A percentile compares a stretch with the other conserved stretches of the same genome.
phyloP scores from a whole-genome alignment of 2,329 filamentous ascomycete genomes.

The Trichoderma lentiforme region DNA sequence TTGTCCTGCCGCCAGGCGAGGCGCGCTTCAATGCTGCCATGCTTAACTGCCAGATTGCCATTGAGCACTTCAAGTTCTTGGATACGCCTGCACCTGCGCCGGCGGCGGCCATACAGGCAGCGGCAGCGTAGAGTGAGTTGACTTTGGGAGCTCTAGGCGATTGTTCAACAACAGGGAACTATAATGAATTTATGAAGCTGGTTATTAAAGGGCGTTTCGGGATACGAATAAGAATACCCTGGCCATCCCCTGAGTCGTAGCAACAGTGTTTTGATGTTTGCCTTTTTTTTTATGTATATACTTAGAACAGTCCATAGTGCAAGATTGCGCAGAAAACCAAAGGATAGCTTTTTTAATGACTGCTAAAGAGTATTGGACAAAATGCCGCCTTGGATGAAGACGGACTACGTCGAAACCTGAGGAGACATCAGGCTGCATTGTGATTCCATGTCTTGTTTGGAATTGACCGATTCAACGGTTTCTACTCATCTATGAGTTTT shows the following conservation, averaged over 20 bases:
- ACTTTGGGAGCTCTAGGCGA: neutral
- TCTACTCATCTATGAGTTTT: constrained; percentile 17
- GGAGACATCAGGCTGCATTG: neutral
- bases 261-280: neutral
- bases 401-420: neutral
- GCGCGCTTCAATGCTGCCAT: constrained; percentile 87
- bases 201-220: constrained; percentile 2
- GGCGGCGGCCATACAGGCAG: neutral
- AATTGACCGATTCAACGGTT: neutral
- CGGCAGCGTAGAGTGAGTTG: neutral
- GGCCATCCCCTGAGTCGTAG: neutral
- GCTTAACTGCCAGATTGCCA: constrained; percentile 83
- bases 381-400: neutral
- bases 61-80: constrained; percentile 72
- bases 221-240: neutral
- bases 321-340: neutral
- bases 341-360: neutral
- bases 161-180: neutral
- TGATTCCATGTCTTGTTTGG: neutral
- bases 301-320: neutral
- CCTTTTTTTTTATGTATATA: constrained; percentile 5
- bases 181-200: constrained; percentile 1
- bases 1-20: constrained; percentile 86
- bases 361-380: neutral
- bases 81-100: constrained; percentile 44